Evolutionary conservation across 2,329 filamentous ascomycete genomes (phyloP), one percentile per base, ranked within the genome.

Genomic region (Clarireedia hainanense): DNA sequence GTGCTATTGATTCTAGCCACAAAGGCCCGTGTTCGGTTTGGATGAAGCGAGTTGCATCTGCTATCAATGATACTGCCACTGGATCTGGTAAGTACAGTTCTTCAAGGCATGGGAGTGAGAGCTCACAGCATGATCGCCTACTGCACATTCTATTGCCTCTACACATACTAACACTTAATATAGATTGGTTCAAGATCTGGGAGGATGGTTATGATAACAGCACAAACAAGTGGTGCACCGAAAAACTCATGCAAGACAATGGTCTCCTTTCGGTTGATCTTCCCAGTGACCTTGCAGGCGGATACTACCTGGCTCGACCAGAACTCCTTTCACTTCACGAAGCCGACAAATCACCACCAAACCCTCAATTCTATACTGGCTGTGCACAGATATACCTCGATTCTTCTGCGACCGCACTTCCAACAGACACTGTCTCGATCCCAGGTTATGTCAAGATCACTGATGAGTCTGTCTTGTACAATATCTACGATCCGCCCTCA

Each of bases 111-210:
- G 15, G 17, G 39, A 42, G 15, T 42, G 39, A 42, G 15, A 20
- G 9, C 2, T 20, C 17, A 14, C 7, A n/a, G 14, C 30, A 34
- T 34, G 30, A 34, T 34, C 10, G 5, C 12, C 9, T 12, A 12
- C 30, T 34, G 3, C 10, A 34, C 9, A 34, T 34, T 12, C 30
- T 34, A 34, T 34, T 14, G 26, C 6, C 17, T 27, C n/a, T 26
- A 1, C 6, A 7, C 10, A 7, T 14, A 5, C 26, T 55, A 42
- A 55, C 15, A 4, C 20, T 20, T 1, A n/a, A 24, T 6, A 24
- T 49, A 55, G 52, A 23, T 40, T 91, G 87, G 88, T 88, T 91
- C 77, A 90, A 90, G 76, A 80, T 91, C 67, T 89, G 79, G 75
- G 79, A 88, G 57, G 77, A 85, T 51, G 85, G 84, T 47, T 88